phyloP scores from a whole-genome alignment of 2,329 filamentous ascomycete genomes.

The Fusarium beomiforme region DNA sequence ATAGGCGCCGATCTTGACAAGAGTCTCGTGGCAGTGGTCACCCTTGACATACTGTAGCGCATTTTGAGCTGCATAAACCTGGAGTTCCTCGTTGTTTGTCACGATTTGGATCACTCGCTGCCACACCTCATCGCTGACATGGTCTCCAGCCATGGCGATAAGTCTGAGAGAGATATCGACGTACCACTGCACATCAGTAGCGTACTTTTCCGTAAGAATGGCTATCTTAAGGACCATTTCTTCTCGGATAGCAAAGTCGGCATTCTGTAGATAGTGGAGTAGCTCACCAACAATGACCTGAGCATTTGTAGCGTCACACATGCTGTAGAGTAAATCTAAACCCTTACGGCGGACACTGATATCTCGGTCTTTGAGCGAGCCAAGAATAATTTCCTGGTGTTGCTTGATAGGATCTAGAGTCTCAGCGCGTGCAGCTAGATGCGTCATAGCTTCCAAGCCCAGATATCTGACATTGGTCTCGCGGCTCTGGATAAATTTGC shows the following conservation, averaged over 20 bases:
- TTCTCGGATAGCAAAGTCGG: constrained; percentile 96
- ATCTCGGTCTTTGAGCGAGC: constrained; percentile 92
- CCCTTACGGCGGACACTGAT: constrained; percentile 97
- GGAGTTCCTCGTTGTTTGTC: constrained; percentile 98
- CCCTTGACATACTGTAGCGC: constrained; percentile 92
- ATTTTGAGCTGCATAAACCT: constrained; percentile 95
- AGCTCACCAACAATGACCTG: constrained; percentile 93
- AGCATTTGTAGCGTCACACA: constrained; percentile 97
- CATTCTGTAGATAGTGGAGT: constrained; percentile 92
- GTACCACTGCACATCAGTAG: constrained; percentile 98
- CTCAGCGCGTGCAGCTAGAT: constrained; percentile 92
- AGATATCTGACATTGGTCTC: constrained; percentile 98
- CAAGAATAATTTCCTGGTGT: constrained; percentile 95
- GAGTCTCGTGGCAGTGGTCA: constrained; percentile 93
- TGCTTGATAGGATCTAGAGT: constrained; percentile 98
- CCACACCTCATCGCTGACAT: constrained; percentile 99
- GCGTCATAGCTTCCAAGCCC: constrained; percentile 96
- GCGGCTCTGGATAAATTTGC: constrained; percentile 94
- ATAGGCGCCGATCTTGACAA: constrained; percentile 98
- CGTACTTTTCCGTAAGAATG: constrained; percentile 97
- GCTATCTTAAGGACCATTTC: constrained; percentile 99
- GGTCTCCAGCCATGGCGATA: constrained; percentile 95
- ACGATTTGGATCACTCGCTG: constrained; percentile 98
- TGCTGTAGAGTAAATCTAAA: constrained; percentile 96
- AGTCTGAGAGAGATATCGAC: constrained; percentile 96